Evolutionary conservation across 805 yeast genomes (phyloP), one percentile per base, ranked within the genome.

Genomic region (Zygosaccharomyces kombuchaensis): DNA sequence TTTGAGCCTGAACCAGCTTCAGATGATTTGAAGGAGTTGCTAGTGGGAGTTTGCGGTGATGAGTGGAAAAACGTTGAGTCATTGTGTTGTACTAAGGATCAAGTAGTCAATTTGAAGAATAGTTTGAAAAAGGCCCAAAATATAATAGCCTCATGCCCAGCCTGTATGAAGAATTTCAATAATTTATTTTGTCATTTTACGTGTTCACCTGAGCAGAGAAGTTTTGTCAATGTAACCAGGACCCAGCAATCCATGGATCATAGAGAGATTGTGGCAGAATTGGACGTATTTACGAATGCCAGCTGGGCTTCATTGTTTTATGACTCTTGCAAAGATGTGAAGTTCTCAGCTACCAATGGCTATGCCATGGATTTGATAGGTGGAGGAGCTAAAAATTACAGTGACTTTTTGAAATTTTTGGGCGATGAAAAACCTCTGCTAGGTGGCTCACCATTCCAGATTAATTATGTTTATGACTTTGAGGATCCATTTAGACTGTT

Each of bases 361-460:
- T 87, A 77, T 57, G 98, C 96, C 8, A 89, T 91, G 97, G 98
- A 91, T 61, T 73, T 91, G 34, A 82, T 91, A 34, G 99, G 99
- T 6, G 99, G 99, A n/a, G 98, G 98, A 1, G 97, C 98, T 2
- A 75, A 73, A 44, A 78, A 81, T 55, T 86, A 79, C 63, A 56
- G 71, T 26, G 79, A 80, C 44, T 91, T 91, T 60, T 69, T 91
- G 54, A 85, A 89, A 66, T 93, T 91, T 59, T 66, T 93, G 42
- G 98, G 98, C 9, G 98, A 91, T 62, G 95, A 88, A 56, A 90
- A 91, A 63, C 98, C 98, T 0, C 54, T 87, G 56, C 71, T 91
- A 3, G 97, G 98, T 0, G 99, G 99, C 0, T 87, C 96, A 0
- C 97, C 97, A 0, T 88, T 91, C 62, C 98, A 91, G 63, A 90